Evolutionary conservation across 2,329 filamentous ascomycete species (phyloP), one percentile per base, ranked within the genome.

Genomic region (Dactylellina parvicollis): DNA sequence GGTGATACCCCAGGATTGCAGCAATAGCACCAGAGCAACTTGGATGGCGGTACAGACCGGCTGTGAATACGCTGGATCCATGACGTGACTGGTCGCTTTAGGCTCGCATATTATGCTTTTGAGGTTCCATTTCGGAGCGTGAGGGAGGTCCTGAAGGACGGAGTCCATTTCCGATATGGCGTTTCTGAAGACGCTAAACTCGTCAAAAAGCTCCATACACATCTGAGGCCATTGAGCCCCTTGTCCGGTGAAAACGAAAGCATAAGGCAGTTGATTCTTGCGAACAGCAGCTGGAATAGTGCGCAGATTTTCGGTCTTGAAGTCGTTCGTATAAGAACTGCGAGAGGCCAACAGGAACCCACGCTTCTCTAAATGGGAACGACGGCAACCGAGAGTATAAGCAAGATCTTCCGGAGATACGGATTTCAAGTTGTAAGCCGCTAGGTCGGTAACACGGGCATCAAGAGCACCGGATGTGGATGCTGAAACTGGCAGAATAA

Each of bases 21-120:
- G 78, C 0, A 82, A 75, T 12, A 83, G 79, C 0, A 83, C 79
- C 0, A 86, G 75, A 0, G 79, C 84, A 87, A 80, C 4, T 74
- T 87, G 86, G 0, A 88, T 40, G 0, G 85, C 85, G 0, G 85
- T 86, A 59, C 83, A 86, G 0, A 85, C 76, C 0, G 85, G 83
- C 74, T 87, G 85, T 0, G 83, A 81, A 22, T 85, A 75, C 1
- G 80, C 79, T 0, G 83, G 81, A 20, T 80, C 75, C 8, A 80
- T 55, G 7, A 61, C 24, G 3, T 44, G 20, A 40, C 26, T 54
- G 2, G 56, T 55, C 24, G 4, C 65, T 14, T 59, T 59, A 2
- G 49, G 38, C 20, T 46, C 60, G 9, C 14, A 26, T 2, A 65
- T 18, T n/a, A 56, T 16, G 1, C 38, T 16, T 28, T 46, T 36